Evolutionary conservation across 2,329 filamentous ascomycete species (phyloP).

Genomic region (Geosmithia morbida): DNA sequence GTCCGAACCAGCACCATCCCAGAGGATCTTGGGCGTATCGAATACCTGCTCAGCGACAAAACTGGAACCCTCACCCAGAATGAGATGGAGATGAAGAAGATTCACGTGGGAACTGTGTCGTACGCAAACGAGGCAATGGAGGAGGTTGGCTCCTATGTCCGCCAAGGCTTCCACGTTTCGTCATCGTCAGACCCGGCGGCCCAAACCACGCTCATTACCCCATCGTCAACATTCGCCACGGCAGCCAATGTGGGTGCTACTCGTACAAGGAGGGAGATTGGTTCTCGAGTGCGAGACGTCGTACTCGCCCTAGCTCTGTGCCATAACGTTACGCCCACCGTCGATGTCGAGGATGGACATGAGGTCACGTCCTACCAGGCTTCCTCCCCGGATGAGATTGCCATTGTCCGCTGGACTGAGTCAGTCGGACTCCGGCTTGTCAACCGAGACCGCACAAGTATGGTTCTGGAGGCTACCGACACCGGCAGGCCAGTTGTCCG

Average conservation of each 20-base stretch:
- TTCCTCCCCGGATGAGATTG: constrained; percentile 94
- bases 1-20: constrained; percentile 96
- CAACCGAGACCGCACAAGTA: constrained; percentile 75
- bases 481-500: constrained; percentile 63
- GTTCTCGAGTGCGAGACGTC: constrained; percentile 81
- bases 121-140: constrained; percentile 99
- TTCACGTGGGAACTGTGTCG: constrained; percentile 93
- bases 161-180: constrained; percentile 59
- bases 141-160: constrained; percentile 76
- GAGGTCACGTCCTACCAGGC: constrained; percentile 81
- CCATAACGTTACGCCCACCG: constrained; percentile 84
- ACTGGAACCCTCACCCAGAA: constrained; percentile 97
- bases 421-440: constrained; percentile 74
- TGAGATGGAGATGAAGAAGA: constrained; percentile 98
- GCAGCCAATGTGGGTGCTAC: constrained; percentile 51
- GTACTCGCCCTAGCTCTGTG: constrained; percentile 85
- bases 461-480: constrained; percentile 65
- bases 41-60: constrained; percentile 93
- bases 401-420: constrained; percentile 92
- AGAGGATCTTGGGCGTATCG: constrained; percentile 87
- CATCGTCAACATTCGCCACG: constrained; percentile 55
- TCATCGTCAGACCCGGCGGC: constrained; percentile 27
- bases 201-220: constrained; percentile 50
- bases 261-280: constrained; percentile 82
- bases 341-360: constrained; percentile 66